A percentile compares a stretch with the other conserved stretches of the same genome.
These are phyloP conservation scores for Achaetomiella virescens DNA, from an alignment of 495 filamentous ascomycete genomes.

Conservation along the genomic window DNA sequence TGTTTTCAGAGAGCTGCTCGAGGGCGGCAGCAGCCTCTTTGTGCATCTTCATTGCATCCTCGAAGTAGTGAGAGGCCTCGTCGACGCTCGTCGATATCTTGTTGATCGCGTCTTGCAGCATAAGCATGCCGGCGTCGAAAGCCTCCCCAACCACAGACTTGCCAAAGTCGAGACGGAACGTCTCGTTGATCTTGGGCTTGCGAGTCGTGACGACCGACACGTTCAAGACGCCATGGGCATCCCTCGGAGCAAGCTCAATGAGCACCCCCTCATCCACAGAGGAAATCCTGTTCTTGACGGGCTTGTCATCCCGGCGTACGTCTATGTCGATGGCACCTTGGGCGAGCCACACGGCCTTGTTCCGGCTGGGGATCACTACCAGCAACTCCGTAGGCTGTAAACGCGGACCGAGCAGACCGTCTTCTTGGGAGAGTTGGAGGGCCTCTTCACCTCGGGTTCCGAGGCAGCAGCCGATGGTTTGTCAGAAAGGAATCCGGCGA, in stretches of 20 bases:
- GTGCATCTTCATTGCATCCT: constrained; percentile 28
- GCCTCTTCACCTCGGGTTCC: constrained; percentile 17
- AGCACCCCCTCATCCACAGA: constrained; percentile 40
- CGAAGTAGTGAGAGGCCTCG: constrained; percentile 31
- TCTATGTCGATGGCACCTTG: constrained; percentile 39
- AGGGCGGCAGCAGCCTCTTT: constrained; percentile 28
- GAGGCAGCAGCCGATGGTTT: constrained; percentile 22
- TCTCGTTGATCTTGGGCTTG: constrained; percentile 42
- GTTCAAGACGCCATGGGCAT: constrained; percentile 38
- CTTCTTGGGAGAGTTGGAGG: constrained; percentile 13
- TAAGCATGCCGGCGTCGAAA: constrained; percentile 33
- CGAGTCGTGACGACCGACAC: constrained; percentile 40
- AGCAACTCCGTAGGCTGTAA: constrained; percentile 34
- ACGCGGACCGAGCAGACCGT: constrained; percentile 35
- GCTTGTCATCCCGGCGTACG: constrained; percentile 35
- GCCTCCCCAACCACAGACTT: constrained; percentile 30
- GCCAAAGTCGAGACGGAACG: constrained; percentile 40
- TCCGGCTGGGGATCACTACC: constrained; percentile 31
- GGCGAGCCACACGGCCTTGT: constrained; percentile 37
- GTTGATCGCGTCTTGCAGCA: constrained; percentile 33
- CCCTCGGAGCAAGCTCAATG: constrained; percentile 34
- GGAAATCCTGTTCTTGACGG: constrained; percentile 37
- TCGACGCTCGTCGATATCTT: constrained; percentile 29
- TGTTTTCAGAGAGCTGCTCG: constrained; percentile 23
- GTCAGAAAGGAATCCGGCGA: constrained; percentile 35